Evolutionary conservation across 495 filamentous ascomycete genomes (phyloP), one percentile per base, ranked within the genome.

Genomic region (Xeromyces bisporus): DNA sequence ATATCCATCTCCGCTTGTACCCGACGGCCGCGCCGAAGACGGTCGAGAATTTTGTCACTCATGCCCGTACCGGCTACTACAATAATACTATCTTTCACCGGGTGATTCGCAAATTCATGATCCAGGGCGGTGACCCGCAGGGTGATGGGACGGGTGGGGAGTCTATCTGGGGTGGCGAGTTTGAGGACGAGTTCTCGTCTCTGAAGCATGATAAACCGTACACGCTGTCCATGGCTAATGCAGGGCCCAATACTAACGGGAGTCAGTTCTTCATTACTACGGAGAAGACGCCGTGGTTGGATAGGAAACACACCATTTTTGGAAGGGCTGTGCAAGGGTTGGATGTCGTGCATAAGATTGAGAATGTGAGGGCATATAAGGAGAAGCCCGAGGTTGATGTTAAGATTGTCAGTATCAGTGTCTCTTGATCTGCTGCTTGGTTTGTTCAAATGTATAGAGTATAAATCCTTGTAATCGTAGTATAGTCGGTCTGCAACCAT

Each of bases 181-280:
- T 99, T 50, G 80, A 79, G 47, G 89, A 96, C 49, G 89, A 97
- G 46, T 93, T 97, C 45, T 82, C 80, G 26, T 79, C 68, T 6
- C 55, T 96, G 40, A 84, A 77, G 46, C 89, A 96, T 41, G 91
- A 96, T 56, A 92, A 91, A 55, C 75, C 91, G 2, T 96, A 94
- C 48, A 96, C 87, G 2, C 62, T 96, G 18, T 84, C 77, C 38
- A 96, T 94, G 87, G 89, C 89, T 6, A 99, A 99, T 53, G 87
- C 89, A 0, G 89, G 89, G 0, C 80, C 82, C 0, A 89, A 72
- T 31, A 72, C 67, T 23, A 78, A 80, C 37, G 70, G 66, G 6
- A 82, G 76, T 37, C 89, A 99, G 54, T 99, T 99, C 54, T 99
- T 99, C 42, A 93, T 99, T 37, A 96, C 89, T 4, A 94, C 89